A percentile compares a stretch with the other conserved stretches of the same genome.
Evolutionary conservation across 208 protist genomes (phyloP).

Genomic region (Leishmania braziliensis): DNA sequence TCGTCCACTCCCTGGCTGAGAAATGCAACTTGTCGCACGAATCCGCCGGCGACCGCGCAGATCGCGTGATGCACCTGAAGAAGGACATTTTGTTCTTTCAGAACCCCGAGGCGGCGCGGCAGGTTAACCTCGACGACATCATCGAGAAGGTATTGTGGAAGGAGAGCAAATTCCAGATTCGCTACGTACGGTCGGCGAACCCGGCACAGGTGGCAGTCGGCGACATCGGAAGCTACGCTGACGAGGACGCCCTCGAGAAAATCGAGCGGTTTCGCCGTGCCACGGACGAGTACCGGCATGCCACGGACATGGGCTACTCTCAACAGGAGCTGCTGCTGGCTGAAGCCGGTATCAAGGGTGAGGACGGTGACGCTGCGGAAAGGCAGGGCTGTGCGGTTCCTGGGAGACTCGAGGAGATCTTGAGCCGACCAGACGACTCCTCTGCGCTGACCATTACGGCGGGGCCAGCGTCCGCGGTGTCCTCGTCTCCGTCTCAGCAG

Average conservation of each 20-base stretch:
- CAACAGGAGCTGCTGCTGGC: slow-evolving; percentile 71
- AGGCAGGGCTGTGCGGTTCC: slow-evolving; percentile 13
- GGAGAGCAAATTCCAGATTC: slow-evolving; percentile 75
- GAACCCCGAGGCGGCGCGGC: slow-evolving; percentile 51
- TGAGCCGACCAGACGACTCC: slow-evolving; percentile 36
- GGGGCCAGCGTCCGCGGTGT: background rate
- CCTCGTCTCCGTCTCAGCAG: background rate
- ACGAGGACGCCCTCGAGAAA: slow-evolving; percentile 67
- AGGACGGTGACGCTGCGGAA: background rate
- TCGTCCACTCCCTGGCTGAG: slow-evolving; percentile 83
- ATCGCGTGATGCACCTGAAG: slow-evolving; percentile 72
- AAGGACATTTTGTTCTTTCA: slow-evolving; percentile 88
- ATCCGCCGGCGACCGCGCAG: slow-evolving; percentile 44
- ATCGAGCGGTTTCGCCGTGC: slow-evolving; percentile 63
- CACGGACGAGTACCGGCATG: slow-evolving; percentile 83
- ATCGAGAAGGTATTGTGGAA: slow-evolving; percentile 49
- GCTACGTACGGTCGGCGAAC: slow-evolving; percentile 39
- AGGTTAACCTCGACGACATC: slow-evolving; percentile 62
- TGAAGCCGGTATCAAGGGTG: slow-evolving; percentile 29
- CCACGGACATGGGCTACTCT: slow-evolving; percentile 76
- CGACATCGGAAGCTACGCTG: slow-evolving; percentile 72
- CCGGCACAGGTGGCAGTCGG: slow-evolving; percentile 41
- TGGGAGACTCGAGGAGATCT: slow-evolving; percentile 51
- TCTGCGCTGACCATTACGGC: slow-evolving; percentile 7
- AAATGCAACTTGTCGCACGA: slow-evolving; percentile 87